A percentile compares a stretch with the other conserved stretches of the same genome.
These are phyloP conservation scores for Nevesoporus exiguus DNA, from an alignment of 768 basidiomycete species.

Conservation along the genomic window DNA sequence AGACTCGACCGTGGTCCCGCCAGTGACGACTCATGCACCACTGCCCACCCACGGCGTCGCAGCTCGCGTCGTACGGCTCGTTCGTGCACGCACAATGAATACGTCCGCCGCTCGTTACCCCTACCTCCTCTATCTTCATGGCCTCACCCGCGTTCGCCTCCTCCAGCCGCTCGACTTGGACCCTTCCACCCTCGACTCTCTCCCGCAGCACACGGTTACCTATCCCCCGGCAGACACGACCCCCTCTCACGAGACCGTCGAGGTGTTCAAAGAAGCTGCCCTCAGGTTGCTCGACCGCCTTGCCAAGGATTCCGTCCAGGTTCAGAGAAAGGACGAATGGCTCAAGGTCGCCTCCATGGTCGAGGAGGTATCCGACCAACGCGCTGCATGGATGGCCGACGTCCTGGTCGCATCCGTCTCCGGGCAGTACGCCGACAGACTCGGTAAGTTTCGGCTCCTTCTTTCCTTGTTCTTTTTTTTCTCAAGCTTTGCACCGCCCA, in stretches of 20 bases:
- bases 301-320: slow-evolving; percentile 38
- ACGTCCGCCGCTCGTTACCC: slow-evolving; percentile 44
- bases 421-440: slow-evolving; percentile 66
- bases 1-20: slow-evolving; percentile 1
- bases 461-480: background rate
- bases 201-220: slow-evolving; percentile 43
- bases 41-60: slow-evolving; percentile 62
- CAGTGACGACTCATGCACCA: slow-evolving; percentile 7
- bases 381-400: slow-evolving; percentile 74
- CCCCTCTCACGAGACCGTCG: slow-evolving; percentile 53
- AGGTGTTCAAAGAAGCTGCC: slow-evolving; percentile 68
- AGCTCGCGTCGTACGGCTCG: slow-evolving; percentile 67
- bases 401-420: slow-evolving; percentile 57
- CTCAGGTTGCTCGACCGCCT: slow-evolving; percentile 65
- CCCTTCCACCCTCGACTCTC: slow-evolving; percentile 27
- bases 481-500: background rate
- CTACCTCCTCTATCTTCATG: slow-evolving; percentile 70
- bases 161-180: slow-evolving; percentile 35
- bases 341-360: slow-evolving; percentile 67
- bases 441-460: slow-evolving; percentile 46
- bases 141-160: slow-evolving; percentile 63
- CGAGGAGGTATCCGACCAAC: slow-evolving; percentile 62
- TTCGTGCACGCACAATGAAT: slow-evolving; percentile 49
- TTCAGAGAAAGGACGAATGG: slow-evolving; percentile 61
- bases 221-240: slow-evolving; percentile 41